Conservation (phyloP, 345 rosid genomes). For the Populus deltoides region DNA sequence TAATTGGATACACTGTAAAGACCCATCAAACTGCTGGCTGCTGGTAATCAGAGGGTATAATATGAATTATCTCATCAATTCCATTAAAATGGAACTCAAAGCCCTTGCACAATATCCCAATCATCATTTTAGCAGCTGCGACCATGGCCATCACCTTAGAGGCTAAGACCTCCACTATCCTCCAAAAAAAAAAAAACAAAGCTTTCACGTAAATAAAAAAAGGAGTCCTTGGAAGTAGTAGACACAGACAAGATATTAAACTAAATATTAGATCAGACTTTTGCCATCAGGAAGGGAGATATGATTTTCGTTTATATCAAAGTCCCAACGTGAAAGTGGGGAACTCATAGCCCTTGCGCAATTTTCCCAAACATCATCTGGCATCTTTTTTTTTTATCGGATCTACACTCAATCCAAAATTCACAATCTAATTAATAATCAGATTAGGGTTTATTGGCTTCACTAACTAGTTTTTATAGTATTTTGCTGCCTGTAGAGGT, state of each 20-base stretch:
- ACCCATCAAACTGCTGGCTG: background rate
- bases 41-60: constrained; percentile 16
- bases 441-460: too few species aligned
- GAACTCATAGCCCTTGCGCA: constrained; percentile 8
- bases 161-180: background rate
- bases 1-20: background rate
- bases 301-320: background rate
- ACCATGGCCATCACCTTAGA: background rate
- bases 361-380: background rate
- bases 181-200: background rate
- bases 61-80: constrained; percentile 7
- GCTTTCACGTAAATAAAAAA: background rate
- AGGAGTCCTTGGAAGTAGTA: background rate
- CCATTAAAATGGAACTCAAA: constrained; percentile 27
- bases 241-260: background rate
- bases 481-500: too few species aligned
- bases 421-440: background rate
- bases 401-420: background rate
- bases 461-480: too few species aligned
- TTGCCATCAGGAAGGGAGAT: background rate
- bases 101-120: constrained; percentile 28
- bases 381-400: background rate
- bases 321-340: background rate
- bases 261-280: background rate
- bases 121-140: constrained; percentile 20